Base-by-base conservation (phyloP, 2,329 filamentous ascomycete genomes). In the Fusarium stilboides region DNA sequence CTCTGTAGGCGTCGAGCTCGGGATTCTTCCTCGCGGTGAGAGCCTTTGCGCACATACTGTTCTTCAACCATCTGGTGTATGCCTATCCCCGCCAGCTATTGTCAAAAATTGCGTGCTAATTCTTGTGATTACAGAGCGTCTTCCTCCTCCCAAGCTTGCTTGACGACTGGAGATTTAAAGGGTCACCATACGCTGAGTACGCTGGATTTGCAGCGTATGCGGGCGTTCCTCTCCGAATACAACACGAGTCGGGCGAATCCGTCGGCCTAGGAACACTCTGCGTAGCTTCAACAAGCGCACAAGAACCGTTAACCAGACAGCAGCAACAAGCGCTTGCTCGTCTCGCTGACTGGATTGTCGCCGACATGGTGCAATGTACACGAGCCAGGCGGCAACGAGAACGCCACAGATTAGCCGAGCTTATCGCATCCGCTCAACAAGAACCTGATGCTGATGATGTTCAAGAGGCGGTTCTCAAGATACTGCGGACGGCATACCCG, bases 41-140 rank as follows among this genome's bases (percentile, higher is more conserved):
- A 82, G 78, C 13, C 77, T 80, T 1, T 85, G 83, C 68, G 77
- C 82, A 1, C 83, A 85, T 37, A 84, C 81, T 0, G 76, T 84
- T 31, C 80, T 78, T 8, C 75, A 79, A 51, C 72, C 66, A 5
- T 63, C 70, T 8, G 76, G 77, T 14, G 76, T 78, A 75, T 22
- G 74, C 26, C 17, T 5, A 36, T 3, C 7, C 1, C 17, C 28
- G 19, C 17, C 14, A 8, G 17, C 14, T 28, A 14, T 26, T 33
- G 14, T 7, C 15, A 7, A 17, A 43, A 4, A 8, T 24, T 39
- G 33, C 34, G 49, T 36, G 34, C 47, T 69, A 46, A 68, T 12
- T 15, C n/a, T 14, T 1, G 19, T 15, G 20, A 3, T 4, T 17
- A 14, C 46, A 78, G 76, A 77, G 71, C 4, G 77, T 84, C 0